Conservation (phyloP, 495 filamentous ascomycete species). For the Neurospora hispaniola region DNA sequence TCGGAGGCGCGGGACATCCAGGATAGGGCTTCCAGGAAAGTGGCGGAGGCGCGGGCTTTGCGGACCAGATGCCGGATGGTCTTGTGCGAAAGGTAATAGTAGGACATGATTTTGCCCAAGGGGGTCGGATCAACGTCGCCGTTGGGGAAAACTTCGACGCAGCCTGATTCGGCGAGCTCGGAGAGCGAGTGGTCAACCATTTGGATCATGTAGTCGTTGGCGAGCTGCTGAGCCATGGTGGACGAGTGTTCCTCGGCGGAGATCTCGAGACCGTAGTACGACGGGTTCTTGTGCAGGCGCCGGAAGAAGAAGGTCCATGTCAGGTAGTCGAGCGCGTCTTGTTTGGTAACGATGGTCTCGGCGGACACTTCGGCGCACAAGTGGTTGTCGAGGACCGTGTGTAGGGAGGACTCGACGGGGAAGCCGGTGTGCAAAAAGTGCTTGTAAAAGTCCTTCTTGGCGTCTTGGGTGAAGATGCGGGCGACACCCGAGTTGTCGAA, state of each 20-base stretch:
- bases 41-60: conserved; percentile 65
- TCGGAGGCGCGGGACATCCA: conserved; percentile 94
- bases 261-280: conserved; percentile 94
- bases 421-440: conserved; percentile 98
- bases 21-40: conserved; percentile 72
- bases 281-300: conserved; percentile 93
- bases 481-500: conserved; percentile 95
- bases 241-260: conserved; percentile 88
- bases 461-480: conserved; percentile 90
- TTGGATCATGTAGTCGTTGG: conserved; percentile 85
- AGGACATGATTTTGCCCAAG: conserved; percentile 95
- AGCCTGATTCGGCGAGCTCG: conserved; percentile 73
- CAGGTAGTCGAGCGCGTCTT: conserved; percentile 94
- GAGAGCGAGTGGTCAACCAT: conserved; percentile 77
- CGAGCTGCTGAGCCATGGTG: conserved; percentile 68
- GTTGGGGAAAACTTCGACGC: conserved; percentile 70
- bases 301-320: conserved; percentile 99
- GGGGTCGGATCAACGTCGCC: conserved; percentile 83
- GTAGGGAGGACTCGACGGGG: conserved; percentile 89
- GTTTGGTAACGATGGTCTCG: conserved; percentile 83
- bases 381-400: conserved; percentile 96
- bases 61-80: conserved; percentile 76
- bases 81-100: conserved; percentile 97
- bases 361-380: conserved; percentile 90
- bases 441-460: conserved; percentile 99